Conservation (phyloP, 257 asterid species). For the Solanum ossicruentum region DNA sequence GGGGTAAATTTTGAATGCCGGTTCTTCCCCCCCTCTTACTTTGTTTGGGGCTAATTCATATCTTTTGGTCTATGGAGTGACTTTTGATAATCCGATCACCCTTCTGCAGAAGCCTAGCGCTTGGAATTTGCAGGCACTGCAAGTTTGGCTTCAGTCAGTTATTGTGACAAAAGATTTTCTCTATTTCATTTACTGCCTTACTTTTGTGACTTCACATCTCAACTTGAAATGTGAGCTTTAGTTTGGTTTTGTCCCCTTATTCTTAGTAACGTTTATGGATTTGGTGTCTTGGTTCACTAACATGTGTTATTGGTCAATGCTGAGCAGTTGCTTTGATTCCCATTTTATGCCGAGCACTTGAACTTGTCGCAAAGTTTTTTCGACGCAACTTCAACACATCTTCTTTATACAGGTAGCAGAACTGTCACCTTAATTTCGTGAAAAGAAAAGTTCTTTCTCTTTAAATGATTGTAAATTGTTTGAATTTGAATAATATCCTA, state of each 20-base stretch:
- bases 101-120: slow-evolving; percentile 80
- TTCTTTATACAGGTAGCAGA: slow-evolving; percentile 57
- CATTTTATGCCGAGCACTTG: slow-evolving; percentile 60
- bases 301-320: neutral
- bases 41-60: neutral
- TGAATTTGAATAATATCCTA: neutral
- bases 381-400: slow-evolving; percentile 77
- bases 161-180: slow-evolving; percentile 69
- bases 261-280: neutral
- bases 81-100: slow-evolving; percentile 7
- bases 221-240: slow-evolving; percentile 65
- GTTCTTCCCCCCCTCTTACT: neutral
- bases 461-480: neutral
- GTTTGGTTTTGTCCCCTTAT: neutral
- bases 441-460: neutral
- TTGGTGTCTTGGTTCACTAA: neutral
- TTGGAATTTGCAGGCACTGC: slow-evolving; percentile 83
- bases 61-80: neutral
- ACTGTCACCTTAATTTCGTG: neutral
- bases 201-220: slow-evolving; percentile 62
- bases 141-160: slow-evolving; percentile 78
- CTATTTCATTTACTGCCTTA: slow-evolving; percentile 68
- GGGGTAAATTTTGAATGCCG: slow-evolving; percentile 49
- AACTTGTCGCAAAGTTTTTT: slow-evolving; percentile 76
- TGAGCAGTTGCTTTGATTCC: slow-evolving; percentile 84